Conservation (phyloP, 225 moss, liverwort and hornwort genomes). For the Antitrichia curtipendula region DNA sequence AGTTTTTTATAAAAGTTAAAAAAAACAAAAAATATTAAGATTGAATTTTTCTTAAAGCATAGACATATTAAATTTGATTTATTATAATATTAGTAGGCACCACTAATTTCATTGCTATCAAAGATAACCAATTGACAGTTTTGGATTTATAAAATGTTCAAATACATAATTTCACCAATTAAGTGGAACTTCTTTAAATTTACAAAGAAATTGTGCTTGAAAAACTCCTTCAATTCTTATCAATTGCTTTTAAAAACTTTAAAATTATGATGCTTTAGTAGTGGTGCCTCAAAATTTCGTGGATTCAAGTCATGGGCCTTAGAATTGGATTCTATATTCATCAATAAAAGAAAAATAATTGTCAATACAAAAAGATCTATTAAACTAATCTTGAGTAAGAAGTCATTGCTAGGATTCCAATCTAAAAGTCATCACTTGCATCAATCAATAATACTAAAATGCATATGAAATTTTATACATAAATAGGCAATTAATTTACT, state of each 20-base stretch:
- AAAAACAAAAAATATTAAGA: background rate
- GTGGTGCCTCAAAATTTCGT: background rate
- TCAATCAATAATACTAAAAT: background rate
- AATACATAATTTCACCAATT: background rate
- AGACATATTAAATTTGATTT: background rate
- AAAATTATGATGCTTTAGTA: background rate
- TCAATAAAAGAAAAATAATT: background rate
- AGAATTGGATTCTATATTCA: background rate
- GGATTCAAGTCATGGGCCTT: fast-evolving
- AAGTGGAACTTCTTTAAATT: background rate
- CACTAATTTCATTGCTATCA: fast-evolving
- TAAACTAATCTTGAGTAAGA: background rate
- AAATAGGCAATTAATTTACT: background rate
- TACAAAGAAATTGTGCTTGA: background rate
- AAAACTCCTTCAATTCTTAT: background rate
- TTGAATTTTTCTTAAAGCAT: background rate
- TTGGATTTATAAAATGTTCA: background rate
- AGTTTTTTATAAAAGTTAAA: background rate
- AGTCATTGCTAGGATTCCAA: background rate
- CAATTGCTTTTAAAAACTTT: background rate
- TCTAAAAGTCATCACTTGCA: background rate
- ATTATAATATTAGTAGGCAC: fast-evolving
- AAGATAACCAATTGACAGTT: background rate
- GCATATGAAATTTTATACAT: background rate
- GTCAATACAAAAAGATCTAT: background rate